Evolutionary conservation across 495 filamentous ascomycete species (phyloP), one percentile per base, ranked within the genome.

Genomic region (Xylaria longipes): DNA sequence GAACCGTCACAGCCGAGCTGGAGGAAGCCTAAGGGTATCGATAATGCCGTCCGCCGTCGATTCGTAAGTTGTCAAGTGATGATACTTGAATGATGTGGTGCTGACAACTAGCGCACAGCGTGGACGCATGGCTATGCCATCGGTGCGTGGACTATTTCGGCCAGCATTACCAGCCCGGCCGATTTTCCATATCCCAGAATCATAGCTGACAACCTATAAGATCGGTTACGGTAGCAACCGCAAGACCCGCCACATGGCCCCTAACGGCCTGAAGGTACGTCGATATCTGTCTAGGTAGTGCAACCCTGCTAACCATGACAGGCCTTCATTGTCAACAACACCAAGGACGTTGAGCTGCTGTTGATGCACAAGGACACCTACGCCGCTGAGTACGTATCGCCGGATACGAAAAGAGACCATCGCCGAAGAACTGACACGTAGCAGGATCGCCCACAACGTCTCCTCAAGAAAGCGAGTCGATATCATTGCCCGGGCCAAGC

Each of bases 1-100:
- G 86, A 91, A 94, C 80, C 90, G 98, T 70, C 89, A 87, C 80
- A 81, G 91, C 52, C 69, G 8, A 90, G 87, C 83, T 99, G 96
- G 96, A 92, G 96, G 86, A 99, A 99, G 89, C 96, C 96, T 66
- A 99, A 98, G 91, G 96, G 96, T 91, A 99, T 99, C 85, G 96
- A 99, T 81, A 96, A 95, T 84, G 76, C 80, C 70, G 81, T 82
- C 50, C 79, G 82, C 75, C 65, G 78, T 71, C 74, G 76, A 39
- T 77, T 76, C 73, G 69, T 71, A 71, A 61, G 68, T 66, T 45
- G 31, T 62, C 43, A 41, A 39, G 31, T n/a, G 9, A 65, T 45
- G 7, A 43, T 45, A 37, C 4, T 56, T 37, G 14, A 20, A 41
- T 1, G n/a, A 15, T 20, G 20, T 41, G 15, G 12, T 71, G 12